A percentile compares a stretch with the other conserved stretches of the same genome.
Conservation (phyloP, 371 early-diverging fungal species). For the Dipsacomyces acuminosporus region DNA sequence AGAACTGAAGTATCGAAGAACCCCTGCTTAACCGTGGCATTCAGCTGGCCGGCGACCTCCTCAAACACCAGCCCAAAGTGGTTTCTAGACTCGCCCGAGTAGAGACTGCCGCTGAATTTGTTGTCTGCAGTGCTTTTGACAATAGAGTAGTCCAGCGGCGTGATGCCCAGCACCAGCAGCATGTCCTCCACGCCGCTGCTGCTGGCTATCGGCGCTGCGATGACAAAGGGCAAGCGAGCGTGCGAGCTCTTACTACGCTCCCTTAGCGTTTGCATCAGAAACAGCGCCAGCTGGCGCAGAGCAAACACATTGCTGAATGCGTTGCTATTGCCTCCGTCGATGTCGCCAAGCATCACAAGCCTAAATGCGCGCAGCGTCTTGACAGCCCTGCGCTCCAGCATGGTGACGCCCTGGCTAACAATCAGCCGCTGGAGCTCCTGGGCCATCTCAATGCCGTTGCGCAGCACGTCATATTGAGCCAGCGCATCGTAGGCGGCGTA, state of each 20-base stretch:
- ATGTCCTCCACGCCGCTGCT: constrained; percentile 56
- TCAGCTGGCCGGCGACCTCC: constrained; percentile 55
- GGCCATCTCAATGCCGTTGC: constrained; percentile 60
- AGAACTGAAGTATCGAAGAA: constrained; percentile 65
- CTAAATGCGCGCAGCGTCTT: constrained; percentile 67
- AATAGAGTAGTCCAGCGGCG: constrained; percentile 29
- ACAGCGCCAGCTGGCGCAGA: constrained; percentile 66
- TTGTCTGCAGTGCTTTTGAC: background rate
- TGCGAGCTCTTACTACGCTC: constrained; percentile 49
- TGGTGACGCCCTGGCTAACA: constrained; percentile 65
- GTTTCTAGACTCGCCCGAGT: constrained; percentile 61
- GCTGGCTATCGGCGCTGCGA: constrained; percentile 53
- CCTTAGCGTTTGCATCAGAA: constrained; percentile 71
- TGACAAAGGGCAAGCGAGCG: constrained; percentile 54
- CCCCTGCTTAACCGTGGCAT: constrained; percentile 57
- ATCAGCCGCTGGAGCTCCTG: constrained; percentile 71
- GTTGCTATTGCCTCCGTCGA: constrained; percentile 2
- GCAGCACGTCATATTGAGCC: constrained; percentile 55
- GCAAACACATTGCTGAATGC: constrained; percentile 60
- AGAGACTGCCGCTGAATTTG: constrained; percentile 47
- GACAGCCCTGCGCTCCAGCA: constrained; percentile 69
- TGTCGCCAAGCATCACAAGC: constrained; percentile 57
- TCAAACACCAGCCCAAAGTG: constrained; percentile 69
- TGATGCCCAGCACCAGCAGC: constrained; percentile 61
- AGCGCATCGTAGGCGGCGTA: constrained; percentile 84